A percentile compares a stretch with the other conserved stretches of the same genome.
Evolutionary conservation across 345 rosid species (phyloP).

Genomic region (Geranium rotundifolium): DNA sequence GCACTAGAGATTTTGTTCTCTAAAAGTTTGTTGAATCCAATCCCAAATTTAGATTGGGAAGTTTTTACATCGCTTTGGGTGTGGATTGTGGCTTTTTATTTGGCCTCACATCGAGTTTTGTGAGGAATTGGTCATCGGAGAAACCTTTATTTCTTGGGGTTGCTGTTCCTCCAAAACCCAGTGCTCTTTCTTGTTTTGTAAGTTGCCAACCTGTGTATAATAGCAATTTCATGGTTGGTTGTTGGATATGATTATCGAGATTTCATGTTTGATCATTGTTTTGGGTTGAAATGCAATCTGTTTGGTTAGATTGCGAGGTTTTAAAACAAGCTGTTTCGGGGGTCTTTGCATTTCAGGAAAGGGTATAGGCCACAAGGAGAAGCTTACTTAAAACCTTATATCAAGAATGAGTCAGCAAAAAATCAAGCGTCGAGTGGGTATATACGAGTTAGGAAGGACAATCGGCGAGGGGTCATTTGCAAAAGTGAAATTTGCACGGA

Average conservation of each 20-base stretch:
- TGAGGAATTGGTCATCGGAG: neutral
- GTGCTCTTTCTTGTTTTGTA: neutral
- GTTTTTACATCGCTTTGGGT: neutral
- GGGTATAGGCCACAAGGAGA: neutral
- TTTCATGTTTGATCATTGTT: neutral
- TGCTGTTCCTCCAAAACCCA: neutral
- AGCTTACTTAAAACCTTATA: neutral
- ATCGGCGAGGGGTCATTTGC: slow-evolving; percentile 97
- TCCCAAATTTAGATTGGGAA: neutral
- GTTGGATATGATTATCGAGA: neutral
- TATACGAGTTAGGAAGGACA: slow-evolving; percentile 89
- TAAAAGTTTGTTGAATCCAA: neutral
- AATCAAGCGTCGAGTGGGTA: slow-evolving; percentile 79
- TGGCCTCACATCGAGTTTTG: too few species aligned
- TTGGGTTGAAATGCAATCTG: too few species aligned
- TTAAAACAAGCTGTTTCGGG: neutral
- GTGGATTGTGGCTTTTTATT: neutral
- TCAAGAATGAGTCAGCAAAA: slow-evolving; percentile 47
- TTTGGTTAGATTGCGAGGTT: too few species aligned
- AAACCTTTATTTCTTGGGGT: too few species aligned
- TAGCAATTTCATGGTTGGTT: neutral
- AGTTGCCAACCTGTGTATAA: neutral
- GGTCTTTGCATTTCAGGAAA: neutral
- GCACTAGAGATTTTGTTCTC: neutral
- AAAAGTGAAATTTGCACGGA: slow-evolving; percentile 90